phyloP scores from a whole-genome alignment of 345 rosid genomes.

The Garcia nutans region DNA sequence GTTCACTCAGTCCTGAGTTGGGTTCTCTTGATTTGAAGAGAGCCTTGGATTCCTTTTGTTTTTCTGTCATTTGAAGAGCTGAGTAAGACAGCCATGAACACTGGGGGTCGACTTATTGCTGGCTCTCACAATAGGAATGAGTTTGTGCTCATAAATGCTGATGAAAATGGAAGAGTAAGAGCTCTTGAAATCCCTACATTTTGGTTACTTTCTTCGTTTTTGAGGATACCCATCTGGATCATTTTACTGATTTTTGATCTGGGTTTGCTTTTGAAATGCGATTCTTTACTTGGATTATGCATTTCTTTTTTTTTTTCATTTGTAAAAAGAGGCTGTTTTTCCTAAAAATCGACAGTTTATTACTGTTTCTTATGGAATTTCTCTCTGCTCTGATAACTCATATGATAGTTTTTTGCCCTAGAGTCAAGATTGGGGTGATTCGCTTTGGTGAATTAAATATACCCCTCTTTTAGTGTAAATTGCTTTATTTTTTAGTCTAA shows the following conservation, averaged over 20 bases:
- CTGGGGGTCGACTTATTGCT: conserved; percentile 89
- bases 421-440: neutral
- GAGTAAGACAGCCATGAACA: conserved; percentile 48
- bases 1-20: conserved; percentile 7
- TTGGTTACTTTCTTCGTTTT: neutral
- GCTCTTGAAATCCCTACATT: conserved; percentile 6
- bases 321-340: neutral
- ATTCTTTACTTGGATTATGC: neutral
- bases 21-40: conserved; percentile 16
- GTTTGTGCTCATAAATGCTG: conserved; percentile 90
- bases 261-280: conserved; percentile 14
- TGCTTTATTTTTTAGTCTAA: neutral
- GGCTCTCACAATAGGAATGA: conserved; percentile 96
- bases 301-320: neutral
- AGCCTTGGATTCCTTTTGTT: neutral
- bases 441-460: neutral
- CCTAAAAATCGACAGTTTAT: neutral
- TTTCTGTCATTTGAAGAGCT: conserved; percentile 11
- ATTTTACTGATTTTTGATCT: conserved; percentile 38
- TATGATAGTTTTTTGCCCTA: neutral
- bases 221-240: neutral
- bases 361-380: neutral
- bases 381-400: neutral
- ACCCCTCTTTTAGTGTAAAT: neutral
- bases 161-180: conserved; percentile 75